These are phyloP conservation scores for Macrophomina phaseolina DNA, from an alignment of 2,329 filamentous ascomycete species.

Conservation along the genomic window DNA sequence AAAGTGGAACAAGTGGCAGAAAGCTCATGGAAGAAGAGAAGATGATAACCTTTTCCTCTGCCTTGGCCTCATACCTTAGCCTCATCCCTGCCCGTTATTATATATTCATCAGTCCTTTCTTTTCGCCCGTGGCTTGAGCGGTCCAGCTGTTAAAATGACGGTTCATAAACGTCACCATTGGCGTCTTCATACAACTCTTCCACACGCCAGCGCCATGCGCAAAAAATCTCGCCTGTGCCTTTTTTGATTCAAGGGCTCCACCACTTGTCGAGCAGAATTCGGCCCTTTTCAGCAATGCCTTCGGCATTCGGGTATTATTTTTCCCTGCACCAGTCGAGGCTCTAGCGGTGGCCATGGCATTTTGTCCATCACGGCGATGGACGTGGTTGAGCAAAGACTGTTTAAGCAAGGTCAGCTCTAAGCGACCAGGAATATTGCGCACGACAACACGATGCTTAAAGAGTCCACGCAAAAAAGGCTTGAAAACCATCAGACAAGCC, in stretches of 20 bases:
- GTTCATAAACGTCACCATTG: not conserved
- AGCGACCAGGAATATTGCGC: conserved; percentile 38
- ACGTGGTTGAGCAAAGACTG: conserved; percentile 50
- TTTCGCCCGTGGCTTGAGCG: too few relatives aligned
- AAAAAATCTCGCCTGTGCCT: not conserved
- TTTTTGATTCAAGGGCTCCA: conserved; percentile 38
- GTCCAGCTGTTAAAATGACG: not conserved
- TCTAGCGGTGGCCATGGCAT: conserved; percentile 47
- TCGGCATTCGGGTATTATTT: conserved; percentile 47
- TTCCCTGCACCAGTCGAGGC: conserved; percentile 46
- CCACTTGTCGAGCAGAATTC: conserved; percentile 49
- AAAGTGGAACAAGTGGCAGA: too few relatives aligned
- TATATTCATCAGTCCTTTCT: too few relatives aligned
- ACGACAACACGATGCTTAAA: conserved; percentile 47
- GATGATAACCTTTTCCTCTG: too few relatives aligned
- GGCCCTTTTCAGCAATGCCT: conserved; percentile 43
- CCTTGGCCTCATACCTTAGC: too few relatives aligned
- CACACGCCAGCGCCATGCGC: conserved; percentile 13
- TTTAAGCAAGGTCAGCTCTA: conserved; percentile 43
- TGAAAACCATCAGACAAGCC: conserved; percentile 47
- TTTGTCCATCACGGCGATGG: conserved; percentile 43
- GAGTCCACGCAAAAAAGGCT: conserved; percentile 36
- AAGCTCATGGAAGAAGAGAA: too few relatives aligned
- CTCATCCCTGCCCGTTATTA: too few relatives aligned
- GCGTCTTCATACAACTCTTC: not conserved